Evolutionary conservation across 2,329 filamentous ascomycete genomes (phyloP).

Genomic region (Amauroascus niger): DNA sequence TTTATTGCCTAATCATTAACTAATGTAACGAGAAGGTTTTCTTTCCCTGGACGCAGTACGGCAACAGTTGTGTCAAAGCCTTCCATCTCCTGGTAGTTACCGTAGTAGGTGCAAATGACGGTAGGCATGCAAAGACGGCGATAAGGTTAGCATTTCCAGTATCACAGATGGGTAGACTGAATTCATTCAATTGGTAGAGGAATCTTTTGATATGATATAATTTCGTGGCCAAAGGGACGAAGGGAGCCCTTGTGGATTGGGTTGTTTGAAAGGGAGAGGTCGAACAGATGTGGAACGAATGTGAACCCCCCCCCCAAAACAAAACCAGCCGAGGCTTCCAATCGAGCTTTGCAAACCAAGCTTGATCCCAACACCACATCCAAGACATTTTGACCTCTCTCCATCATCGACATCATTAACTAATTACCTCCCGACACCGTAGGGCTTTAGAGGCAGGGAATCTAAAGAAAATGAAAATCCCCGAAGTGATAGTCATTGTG

Average conservation of each 20-base stretch:
- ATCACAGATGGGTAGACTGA: not conserved
- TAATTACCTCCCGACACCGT: not conserved
- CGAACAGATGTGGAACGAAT: not conserved
- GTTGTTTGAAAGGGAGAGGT: not conserved
- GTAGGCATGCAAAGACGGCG: not conserved
- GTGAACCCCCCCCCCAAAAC: no score
- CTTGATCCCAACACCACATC: not conserved
- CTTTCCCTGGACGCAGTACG: not conserved
- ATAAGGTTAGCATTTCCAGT: not conserved
- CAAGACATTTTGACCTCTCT: not conserved
- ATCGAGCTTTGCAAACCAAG: slow-evolving; percentile 1
- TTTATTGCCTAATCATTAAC: not conserved
- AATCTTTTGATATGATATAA: not conserved
- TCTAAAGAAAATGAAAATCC: slow-evolving; percentile 9
- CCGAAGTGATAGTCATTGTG: slow-evolving; percentile 4
- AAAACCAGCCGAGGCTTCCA: slow-evolving; percentile 4
- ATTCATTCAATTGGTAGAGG: not conserved
- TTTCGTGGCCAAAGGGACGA: not conserved
- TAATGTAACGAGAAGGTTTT: not conserved
- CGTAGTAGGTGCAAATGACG: no score
- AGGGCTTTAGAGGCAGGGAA: not conserved
- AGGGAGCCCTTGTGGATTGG: not conserved
- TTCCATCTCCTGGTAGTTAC: no score
- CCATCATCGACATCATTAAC: not conserved
- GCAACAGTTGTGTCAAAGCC: no score